Evolutionary conservation across 148 eudicot species (phyloP).

Genomic region (Agrostemma githago): DNA sequence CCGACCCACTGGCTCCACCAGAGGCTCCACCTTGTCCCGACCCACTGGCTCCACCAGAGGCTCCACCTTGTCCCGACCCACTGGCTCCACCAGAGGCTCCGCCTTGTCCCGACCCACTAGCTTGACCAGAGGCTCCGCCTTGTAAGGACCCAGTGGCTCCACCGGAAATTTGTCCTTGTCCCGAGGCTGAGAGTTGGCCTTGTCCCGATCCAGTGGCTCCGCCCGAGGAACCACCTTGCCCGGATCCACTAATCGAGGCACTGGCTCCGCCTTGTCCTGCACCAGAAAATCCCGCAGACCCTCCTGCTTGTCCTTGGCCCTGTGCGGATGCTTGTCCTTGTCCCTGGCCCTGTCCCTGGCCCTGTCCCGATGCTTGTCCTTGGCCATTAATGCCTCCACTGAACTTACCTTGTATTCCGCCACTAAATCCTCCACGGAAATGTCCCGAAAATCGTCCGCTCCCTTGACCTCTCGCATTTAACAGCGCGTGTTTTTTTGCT

Average conservation of each 20-base stretch:
- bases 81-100: background rate
- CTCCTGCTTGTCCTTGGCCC: background rate
- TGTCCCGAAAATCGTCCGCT: background rate
- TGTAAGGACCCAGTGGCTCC: too few relatives aligned
- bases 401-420: background rate
- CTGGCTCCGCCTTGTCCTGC: background rate
- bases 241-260: background rate
- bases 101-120: too few relatives aligned
- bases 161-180: background rate
- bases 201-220: background rate
- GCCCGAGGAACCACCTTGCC: background rate
- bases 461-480: background rate
- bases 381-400: background rate
- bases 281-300: too few relatives aligned
- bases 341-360: background rate
- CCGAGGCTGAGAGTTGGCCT: background rate
- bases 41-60: background rate
- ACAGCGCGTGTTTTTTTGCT: background rate
- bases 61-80: background rate
- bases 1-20: background rate
- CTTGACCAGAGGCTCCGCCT: too few relatives aligned
- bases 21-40: background rate
- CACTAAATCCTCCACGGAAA: background rate
- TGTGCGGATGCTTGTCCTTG: too few relatives aligned
- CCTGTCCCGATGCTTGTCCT: background rate